phyloP scores from a whole-genome alignment of 805 yeast genomes.

The Brettanomyces naardenensis region DNA sequence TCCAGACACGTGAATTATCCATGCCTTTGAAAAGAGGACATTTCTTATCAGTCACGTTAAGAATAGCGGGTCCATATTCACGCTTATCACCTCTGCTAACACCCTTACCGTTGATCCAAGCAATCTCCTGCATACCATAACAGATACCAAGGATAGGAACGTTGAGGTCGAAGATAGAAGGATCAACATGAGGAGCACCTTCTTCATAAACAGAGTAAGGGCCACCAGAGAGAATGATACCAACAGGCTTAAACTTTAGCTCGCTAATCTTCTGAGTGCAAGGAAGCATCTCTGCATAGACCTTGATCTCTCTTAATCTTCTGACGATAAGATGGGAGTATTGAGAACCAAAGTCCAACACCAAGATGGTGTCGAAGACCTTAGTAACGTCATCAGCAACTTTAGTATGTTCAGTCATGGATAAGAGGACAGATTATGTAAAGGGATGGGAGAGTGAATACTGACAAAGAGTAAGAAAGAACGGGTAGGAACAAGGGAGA shows the following conservation, averaged over 20 bases:
- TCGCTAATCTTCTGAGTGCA: slow-evolving; percentile 96
- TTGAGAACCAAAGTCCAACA: slow-evolving; percentile 97
- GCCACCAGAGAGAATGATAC: slow-evolving; percentile 93
- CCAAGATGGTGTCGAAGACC: slow-evolving; percentile 93
- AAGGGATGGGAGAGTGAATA: background rate
- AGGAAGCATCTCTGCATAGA: slow-evolving; percentile 98
- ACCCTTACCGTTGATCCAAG: slow-evolving; percentile 93
- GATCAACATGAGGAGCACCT: slow-evolving; percentile 97
- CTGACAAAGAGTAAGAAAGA: background rate
- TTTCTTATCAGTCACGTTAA: slow-evolving; percentile 66
- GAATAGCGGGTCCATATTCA: slow-evolving; percentile 95
- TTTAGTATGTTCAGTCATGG: no score
- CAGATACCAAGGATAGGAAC: slow-evolving; percentile 97
- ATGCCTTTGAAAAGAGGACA: slow-evolving; percentile 80
- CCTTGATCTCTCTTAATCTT: slow-evolving; percentile 95
- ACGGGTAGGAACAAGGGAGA: background rate
- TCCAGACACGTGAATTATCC: slow-evolving; percentile 96
- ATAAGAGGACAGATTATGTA: slow-evolving; percentile 10
- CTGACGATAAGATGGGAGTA: slow-evolving; percentile 95
- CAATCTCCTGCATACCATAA: slow-evolving; percentile 98
- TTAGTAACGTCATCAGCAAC: slow-evolving; percentile 58
- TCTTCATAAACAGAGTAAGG: slow-evolving; percentile 96
- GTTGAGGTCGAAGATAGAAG: slow-evolving; percentile 77
- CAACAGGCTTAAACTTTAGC: slow-evolving; percentile 90
- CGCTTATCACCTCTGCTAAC: slow-evolving; percentile 96